phyloP scores from a whole-genome alignment of 768 basidiomycete species.

The Suillus subaureus region DNA sequence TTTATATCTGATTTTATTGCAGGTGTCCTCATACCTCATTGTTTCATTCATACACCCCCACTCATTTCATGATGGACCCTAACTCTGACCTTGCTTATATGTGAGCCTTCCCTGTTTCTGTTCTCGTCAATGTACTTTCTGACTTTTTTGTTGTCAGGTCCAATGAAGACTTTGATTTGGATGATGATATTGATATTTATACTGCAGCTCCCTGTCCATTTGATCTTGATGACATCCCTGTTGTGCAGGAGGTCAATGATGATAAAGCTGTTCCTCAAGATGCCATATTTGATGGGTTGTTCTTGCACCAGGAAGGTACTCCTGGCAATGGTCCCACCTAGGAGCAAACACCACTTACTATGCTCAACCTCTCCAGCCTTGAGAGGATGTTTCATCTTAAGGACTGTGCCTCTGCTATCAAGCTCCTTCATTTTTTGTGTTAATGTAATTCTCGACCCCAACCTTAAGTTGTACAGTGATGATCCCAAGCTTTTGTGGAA shows the following conservation, averaged over 20 bases:
- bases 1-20: too few species aligned
- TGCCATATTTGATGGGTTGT: not conserved
- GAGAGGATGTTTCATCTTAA: not conserved
- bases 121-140: too few species aligned
- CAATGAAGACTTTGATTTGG: too few species aligned
- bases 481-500: not conserved
- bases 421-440: not conserved
- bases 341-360: not conserved
- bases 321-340: not conserved
- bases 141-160: too few species aligned
- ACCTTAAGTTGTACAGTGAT: not conserved
- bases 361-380: not conserved
- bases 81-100: too few species aligned
- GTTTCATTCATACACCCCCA: too few species aligned
- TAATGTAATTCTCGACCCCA: not conserved
- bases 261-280: not conserved
- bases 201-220: rapidly evolving
- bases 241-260: not conserved
- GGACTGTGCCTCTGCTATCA: not conserved
- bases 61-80: too few species aligned
- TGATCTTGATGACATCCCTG: not conserved
- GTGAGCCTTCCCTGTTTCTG: too few species aligned
- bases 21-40: too few species aligned
- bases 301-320: not conserved
- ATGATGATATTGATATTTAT: too few species aligned